A percentile compares a stretch with the other conserved stretches of the same genome.
Evolutionary conservation across 108 stramenopile species (phyloP).

Genomic region (Seminavis robusta): DNA sequence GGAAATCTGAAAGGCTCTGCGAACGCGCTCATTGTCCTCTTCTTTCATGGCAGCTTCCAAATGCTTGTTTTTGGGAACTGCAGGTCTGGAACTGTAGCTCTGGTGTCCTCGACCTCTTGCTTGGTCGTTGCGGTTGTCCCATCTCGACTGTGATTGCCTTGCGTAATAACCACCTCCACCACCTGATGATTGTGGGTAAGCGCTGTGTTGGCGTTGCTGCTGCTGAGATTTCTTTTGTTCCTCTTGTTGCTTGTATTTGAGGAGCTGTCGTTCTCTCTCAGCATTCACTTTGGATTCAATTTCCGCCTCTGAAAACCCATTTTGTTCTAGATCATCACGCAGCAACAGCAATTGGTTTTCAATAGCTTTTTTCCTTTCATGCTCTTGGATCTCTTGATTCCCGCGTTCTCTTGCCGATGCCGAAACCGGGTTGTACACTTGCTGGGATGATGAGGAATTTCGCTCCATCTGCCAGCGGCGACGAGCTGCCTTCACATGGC

Average conservation of each 20-base stretch:
- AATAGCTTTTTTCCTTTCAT: constrained; percentile 60
- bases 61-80: constrained; percentile 34
- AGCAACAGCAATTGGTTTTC: constrained; percentile 73
- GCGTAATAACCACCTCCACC: neutral
- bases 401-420: constrained; percentile 55
- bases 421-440: constrained; percentile 39
- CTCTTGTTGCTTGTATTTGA: constrained; percentile 17
- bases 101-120: neutral
- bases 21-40: constrained; percentile 57
- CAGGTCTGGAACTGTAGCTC: neutral
- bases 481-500: constrained; percentile 71
- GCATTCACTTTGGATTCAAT: constrained; percentile 56
- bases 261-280: constrained; percentile 46
- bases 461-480: constrained; percentile 49
- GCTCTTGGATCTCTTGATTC: constrained; percentile 62
- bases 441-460: constrained; percentile 16
- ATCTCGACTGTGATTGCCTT: neutral
- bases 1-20: constrained; percentile 18
- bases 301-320: constrained; percentile 40
- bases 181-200: neutral
- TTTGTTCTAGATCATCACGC: constrained; percentile 71
- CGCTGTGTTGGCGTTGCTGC: neutral
- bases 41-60: constrained; percentile 34
- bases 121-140: neutral
- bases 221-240: neutral